A percentile compares a stretch with the other conserved stretches of the same genome.
Conservation (phyloP, 805 yeast genomes). For the Saccharomycopsis lassenensis region DNA sequence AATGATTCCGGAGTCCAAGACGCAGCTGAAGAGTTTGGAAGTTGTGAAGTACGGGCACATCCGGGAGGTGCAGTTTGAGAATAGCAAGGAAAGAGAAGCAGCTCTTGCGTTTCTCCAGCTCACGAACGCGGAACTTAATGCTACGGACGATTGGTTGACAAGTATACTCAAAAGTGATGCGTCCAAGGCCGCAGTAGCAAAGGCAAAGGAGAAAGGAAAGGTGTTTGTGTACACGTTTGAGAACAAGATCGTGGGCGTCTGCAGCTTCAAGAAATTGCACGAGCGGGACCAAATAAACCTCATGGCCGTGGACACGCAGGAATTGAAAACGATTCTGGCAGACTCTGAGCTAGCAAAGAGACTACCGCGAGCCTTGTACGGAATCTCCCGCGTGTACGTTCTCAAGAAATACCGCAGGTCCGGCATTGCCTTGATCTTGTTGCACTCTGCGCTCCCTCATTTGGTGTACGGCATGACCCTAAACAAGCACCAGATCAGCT, state of each 20-base stretch:
- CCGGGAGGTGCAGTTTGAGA: conserved; percentile 27
- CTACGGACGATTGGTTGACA: conserved; percentile 36
- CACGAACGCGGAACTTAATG: conserved; percentile 51
- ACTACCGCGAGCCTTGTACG: conserved; percentile 22
- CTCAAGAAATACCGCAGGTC: conserved; percentile 33
- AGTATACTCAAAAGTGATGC: background rate
- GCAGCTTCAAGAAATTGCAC: conserved; percentile 30
- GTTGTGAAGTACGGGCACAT: conserved; percentile 22
- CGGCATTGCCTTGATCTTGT: conserved; percentile 38
- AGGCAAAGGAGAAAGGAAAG: conserved; percentile 25
- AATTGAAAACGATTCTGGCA: conserved; percentile 3
- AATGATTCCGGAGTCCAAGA: background rate
- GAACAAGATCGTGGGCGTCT: conserved; percentile 41
- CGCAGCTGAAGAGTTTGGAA: background rate
- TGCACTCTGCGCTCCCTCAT: conserved; percentile 33
- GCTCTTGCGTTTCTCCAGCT: conserved; percentile 34
- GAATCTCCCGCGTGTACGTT: conserved; percentile 41
- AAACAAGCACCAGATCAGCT: conserved; percentile 38
- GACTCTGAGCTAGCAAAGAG: background rate
- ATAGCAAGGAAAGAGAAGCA: conserved; percentile 25
- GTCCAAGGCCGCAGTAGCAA: conserved; percentile 4
- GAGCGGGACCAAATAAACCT: conserved; percentile 5
- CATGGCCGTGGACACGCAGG: conserved; percentile 13
- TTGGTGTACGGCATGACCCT: conserved; percentile 40
- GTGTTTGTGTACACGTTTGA: conserved; percentile 40